These are phyloP conservation scores for Colletotrichum australisinense DNA, from an alignment of 2,329 filamentous ascomycete species.

Conservation along the genomic window DNA sequence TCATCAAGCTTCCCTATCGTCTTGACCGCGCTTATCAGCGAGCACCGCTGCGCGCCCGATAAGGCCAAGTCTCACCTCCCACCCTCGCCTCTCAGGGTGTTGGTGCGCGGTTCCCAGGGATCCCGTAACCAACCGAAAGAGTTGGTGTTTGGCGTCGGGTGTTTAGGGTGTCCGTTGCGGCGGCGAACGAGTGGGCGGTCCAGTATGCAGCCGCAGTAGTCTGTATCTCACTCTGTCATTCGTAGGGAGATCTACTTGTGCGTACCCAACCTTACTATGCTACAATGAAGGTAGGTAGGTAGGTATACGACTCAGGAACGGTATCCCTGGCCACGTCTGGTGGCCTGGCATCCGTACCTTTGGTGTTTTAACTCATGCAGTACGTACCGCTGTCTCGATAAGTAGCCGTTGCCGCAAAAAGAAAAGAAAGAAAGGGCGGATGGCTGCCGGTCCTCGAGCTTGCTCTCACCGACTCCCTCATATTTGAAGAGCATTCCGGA, in stretches of 20 bases:
- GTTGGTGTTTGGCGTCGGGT: not conserved
- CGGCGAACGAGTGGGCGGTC: not conserved
- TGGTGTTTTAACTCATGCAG: not conserved
- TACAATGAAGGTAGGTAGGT: no score
- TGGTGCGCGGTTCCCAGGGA: not conserved
- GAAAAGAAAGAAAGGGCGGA: not conserved
- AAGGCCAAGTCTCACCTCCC: conserved; percentile 4
- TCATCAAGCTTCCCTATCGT: not conserved
- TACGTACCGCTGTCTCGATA: conserved; percentile 1
- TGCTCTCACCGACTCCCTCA: conserved; percentile 18
- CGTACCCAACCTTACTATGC: no score
- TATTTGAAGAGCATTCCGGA: not conserved
- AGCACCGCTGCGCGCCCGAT: not conserved
- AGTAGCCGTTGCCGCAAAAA: not conserved
- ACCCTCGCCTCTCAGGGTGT: not conserved
- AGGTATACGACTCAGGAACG: not conserved
- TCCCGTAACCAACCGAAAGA: conserved; percentile 14
- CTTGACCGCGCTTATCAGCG: conserved; percentile 27
- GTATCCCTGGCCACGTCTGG: not conserved
- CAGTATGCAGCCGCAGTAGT: not conserved
- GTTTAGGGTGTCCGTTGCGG: not conserved
- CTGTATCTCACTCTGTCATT: not conserved
- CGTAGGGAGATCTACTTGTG: not conserved
- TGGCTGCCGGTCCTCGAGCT: not conserved
- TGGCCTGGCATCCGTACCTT: no score